Evolutionary conservation across 75 land plant species (phyloP), one percentile per base, ranked within the genome.

Genomic region (Sequoiadendron giganteum): DNA sequence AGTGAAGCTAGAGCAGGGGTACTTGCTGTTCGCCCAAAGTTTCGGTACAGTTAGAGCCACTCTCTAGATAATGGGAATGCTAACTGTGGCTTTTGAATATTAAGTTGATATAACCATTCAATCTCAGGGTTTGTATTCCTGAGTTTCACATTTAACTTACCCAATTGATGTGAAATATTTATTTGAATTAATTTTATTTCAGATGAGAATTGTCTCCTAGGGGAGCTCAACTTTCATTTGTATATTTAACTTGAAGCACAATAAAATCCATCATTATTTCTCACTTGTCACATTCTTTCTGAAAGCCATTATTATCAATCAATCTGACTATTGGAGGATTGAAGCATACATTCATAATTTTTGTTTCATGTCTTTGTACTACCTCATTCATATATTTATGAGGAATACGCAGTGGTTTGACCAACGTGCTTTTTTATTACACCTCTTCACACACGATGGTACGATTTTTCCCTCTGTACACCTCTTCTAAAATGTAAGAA

Each of bases 1-100:
- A 91, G 92, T 73, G 94, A 94, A 55, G 47, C 90, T 25, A 94
- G 94, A 83, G 91, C 96, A 14, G 96, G 96, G 13, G 92, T 92
- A 45, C 85, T 95, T 58, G 87, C 89, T 32, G 93, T 95, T 86
- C 85, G 92, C 13, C 96, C 95, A 1, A 95, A 95, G 89, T 93
- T 94, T 82, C 95, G 95, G 72, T 85, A 84, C 70, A 80, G 85
- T 28, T 92, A 85, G 90, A 75, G 1, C 16, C 55, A 4, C 70
- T 5, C 86, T 36, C n/a, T 34, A 25, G 25, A 38, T 5, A 25
- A 6, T 65, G 70, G 70, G 30, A 55, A 6, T 19, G 43, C 43
- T 21, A 38, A 56, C 19, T 3, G 34, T 56, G 18, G 10, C 25
- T 52, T 32, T 5, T 36, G 72, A 34, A 28, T 18, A 47, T 82